A percentile compares a stretch with the other conserved stretches of the same genome.
Conservation (phyloP, 768 basidiomycete species). For the Asterophora lycoperdoides region DNA sequence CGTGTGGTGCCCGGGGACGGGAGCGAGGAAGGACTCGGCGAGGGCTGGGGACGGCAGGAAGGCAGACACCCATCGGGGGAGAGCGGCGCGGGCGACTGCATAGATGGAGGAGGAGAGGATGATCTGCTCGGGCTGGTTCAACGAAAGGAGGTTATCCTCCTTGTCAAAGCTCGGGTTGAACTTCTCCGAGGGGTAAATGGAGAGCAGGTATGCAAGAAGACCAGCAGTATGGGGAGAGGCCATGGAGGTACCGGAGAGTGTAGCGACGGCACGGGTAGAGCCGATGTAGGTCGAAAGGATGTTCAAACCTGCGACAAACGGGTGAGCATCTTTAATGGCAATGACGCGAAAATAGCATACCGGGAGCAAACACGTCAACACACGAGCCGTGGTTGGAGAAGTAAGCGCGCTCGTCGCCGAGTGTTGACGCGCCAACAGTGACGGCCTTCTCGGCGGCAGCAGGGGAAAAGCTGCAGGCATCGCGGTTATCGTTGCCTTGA, state of each 20-base stretch:
- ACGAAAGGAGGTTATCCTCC: slow-evolving; percentile 33
- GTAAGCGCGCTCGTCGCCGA: slow-evolving; percentile 77
- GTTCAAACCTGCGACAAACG: slow-evolving; percentile 52
- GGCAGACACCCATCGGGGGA: slow-evolving; percentile 54
- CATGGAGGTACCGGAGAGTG: slow-evolving; percentile 91
- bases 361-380: slow-evolving; percentile 92
- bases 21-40: slow-evolving; percentile 36
- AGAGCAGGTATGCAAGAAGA: slow-evolving; percentile 87
- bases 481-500: slow-evolving; percentile 74
- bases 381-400: slow-evolving; percentile 92
- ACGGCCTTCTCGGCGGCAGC: slow-evolving; percentile 85
- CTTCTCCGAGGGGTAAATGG: slow-evolving; percentile 67
- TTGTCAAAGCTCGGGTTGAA: slow-evolving; percentile 52
- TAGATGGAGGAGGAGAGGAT: slow-evolving; percentile 44
- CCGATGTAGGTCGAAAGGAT: slow-evolving; percentile 87
- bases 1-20: slow-evolving; percentile 37
- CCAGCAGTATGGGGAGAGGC: slow-evolving; percentile 92
- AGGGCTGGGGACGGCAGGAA: slow-evolving; percentile 54
- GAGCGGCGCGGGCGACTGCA: slow-evolving; percentile 45
- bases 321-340: background rate
- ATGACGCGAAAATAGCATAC: slow-evolving; percentile 25
- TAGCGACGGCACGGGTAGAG: slow-evolving; percentile 54
- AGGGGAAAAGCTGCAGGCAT: slow-evolving; percentile 92
- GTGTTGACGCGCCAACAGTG: slow-evolving; percentile 90
- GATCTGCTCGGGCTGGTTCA: slow-evolving; percentile 30